phyloP scores from a whole-genome alignment of 352 stramenopile genomes.

The Phytophthora europaea region DNA sequence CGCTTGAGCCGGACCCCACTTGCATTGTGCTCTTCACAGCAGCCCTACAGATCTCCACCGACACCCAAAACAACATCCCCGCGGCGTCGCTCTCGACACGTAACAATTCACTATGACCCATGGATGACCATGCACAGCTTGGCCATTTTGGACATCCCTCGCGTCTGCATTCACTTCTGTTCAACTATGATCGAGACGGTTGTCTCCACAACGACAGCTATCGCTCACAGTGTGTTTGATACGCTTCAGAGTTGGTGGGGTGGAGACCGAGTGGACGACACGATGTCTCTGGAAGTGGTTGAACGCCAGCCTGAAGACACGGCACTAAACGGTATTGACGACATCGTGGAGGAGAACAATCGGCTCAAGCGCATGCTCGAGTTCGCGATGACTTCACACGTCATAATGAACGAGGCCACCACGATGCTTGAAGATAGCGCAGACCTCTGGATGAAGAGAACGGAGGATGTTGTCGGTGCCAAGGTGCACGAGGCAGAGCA shows the following conservation, averaged over 20 bases:
- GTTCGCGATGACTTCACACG: slow-evolving; percentile 35
- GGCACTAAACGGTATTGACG: slow-evolving; percentile 8
- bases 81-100: slow-evolving; percentile 27
- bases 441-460: slow-evolving; percentile 27
- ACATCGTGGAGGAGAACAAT: slow-evolving; percentile 36
- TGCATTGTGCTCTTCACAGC: slow-evolving; percentile 18
- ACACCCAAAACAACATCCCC: slow-evolving; percentile 25
- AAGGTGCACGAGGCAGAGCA: slow-evolving; percentile 31
- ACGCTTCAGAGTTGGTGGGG: slow-evolving; percentile 34
- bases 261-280: slow-evolving; percentile 11
- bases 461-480: slow-evolving; percentile 27
- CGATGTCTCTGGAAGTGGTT: slow-evolving; percentile 21
- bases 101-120: slow-evolving; percentile 10
- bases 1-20: slow-evolving; percentile 17
- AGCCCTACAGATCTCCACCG: slow-evolving; percentile 12
- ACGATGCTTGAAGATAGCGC: slow-evolving; percentile 28
- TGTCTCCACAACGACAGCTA: slow-evolving; percentile 19
- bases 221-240: slow-evolving; percentile 20
- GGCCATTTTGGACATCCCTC: slow-evolving; percentile 13
- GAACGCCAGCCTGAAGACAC: slow-evolving; percentile 8
- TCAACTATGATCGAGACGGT: slow-evolving; percentile 21
- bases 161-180: slow-evolving; percentile 25
- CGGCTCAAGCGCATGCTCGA: slow-evolving; percentile 38
- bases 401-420: slow-evolving; percentile 39
- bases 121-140: slow-evolving; percentile 16